These are phyloP conservation scores for Pelargonium cotyledonis DNA, from an alignment of 441 rosid genomes.

Conservation along the genomic window DNA sequence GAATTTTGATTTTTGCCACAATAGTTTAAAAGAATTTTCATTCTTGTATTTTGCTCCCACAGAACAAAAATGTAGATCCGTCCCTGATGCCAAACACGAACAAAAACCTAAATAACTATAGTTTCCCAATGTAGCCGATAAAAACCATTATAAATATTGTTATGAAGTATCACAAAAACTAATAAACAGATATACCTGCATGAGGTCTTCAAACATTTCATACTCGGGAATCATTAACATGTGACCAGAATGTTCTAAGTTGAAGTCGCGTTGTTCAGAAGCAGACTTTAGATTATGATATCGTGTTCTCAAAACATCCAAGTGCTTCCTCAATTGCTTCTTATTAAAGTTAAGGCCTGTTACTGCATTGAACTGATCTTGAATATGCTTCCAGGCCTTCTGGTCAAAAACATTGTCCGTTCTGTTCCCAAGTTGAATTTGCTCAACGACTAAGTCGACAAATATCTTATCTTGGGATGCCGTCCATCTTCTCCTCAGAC, in stretches of 20 bases:
- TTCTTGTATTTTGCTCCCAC: too few relatives aligned
- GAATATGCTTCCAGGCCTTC: constrained; percentile 4
- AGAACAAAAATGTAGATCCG: not conserved
- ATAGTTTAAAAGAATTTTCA: too few relatives aligned
- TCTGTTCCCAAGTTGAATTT: constrained; percentile 3
- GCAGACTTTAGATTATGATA: not conserved
- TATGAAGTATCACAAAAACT: not conserved
- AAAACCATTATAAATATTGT: not conserved
- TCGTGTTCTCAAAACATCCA: constrained; percentile 4
- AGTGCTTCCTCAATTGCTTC: constrained; percentile 6
- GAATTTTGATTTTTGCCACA: too few relatives aligned
- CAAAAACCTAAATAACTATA: not conserved
- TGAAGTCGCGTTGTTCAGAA: constrained; percentile 3
- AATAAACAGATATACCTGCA: not conserved
- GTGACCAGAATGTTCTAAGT: not conserved
- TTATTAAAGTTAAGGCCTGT: constrained; percentile 1
- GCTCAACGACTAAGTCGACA: constrained; percentile 1
- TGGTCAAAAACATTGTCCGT: constrained; percentile 3
- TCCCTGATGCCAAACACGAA: not conserved
- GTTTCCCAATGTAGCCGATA: not conserved
- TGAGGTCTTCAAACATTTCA: not conserved
- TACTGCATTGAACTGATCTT: not conserved
- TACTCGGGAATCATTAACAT: not conserved
- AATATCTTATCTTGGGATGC: constrained; percentile 5
- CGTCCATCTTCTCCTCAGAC: constrained; percentile 4